These are phyloP conservation scores for Xylaria sp. DNA, from an alignment of 495 filamentous ascomycete species.

Conservation along the genomic window DNA sequence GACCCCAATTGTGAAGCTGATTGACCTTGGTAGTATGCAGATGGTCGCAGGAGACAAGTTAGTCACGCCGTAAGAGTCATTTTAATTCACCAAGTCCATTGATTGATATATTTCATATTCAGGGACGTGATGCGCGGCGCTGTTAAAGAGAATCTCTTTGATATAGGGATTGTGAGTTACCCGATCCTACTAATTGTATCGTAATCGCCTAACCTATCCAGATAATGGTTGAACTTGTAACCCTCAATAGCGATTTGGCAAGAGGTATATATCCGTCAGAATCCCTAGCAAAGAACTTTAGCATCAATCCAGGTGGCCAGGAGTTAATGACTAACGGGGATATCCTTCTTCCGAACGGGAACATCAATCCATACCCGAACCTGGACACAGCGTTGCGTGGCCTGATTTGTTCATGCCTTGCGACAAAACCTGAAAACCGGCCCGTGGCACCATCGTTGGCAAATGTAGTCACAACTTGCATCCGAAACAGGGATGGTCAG, in stretches of 20 bases:
- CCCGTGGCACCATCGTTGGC: not conserved
- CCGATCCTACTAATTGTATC: not conserved
- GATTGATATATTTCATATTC: not conserved
- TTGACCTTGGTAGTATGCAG: conserved; percentile 1
- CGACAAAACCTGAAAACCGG: not conserved
- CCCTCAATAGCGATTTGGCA: not conserved
- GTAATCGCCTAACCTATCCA: not conserved
- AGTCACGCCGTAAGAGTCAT: not conserved
- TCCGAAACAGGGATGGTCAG: not conserved
- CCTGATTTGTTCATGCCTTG: conserved; percentile 13
- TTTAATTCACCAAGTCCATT: not conserved
- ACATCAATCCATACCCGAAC: conserved; percentile 5
- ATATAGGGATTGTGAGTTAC: conserved; percentile 10
- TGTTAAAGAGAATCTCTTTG: conserved; percentile 1
- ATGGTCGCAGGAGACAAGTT: not conserved
- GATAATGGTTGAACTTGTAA: conserved; percentile 5
- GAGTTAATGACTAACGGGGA: not conserved
- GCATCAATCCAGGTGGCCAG: not conserved
- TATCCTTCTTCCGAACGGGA: not conserved
- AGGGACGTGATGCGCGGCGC: not conserved
- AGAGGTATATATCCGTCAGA: not conserved
- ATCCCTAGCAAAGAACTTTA: not conserved
- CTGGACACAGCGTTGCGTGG: not conserved
- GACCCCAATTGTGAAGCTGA: conserved; percentile 8
- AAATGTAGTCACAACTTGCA: not conserved